These are phyloP conservation scores for Exophiala aquamarina DNA, from an alignment of 2,329 filamentous ascomycete genomes.

Conservation along the genomic window DNA sequence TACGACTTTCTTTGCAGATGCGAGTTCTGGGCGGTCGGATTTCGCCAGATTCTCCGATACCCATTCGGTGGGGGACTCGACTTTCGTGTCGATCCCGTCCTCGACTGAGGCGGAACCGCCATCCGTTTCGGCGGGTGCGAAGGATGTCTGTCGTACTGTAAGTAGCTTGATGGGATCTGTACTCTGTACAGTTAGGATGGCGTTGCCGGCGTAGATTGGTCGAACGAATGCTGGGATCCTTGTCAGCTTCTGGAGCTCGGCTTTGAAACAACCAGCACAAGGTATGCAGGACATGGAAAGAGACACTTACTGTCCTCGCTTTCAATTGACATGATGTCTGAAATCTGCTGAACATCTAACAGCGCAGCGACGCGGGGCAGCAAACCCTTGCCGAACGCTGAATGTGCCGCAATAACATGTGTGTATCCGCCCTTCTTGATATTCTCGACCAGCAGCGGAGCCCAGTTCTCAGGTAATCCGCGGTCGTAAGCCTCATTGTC, in stretches of 20 bases:
- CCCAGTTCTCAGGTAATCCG: slow-evolving; percentile 91
- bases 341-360: slow-evolving; percentile 89
- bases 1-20: slow-evolving; percentile 84
- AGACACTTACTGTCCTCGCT: slow-evolving; percentile 71
- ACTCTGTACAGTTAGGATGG: slow-evolving; percentile 93
- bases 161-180: slow-evolving; percentile 82
- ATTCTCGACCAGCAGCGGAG: slow-evolving; percentile 90
- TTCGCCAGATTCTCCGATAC: slow-evolving; percentile 89
- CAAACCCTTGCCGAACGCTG: slow-evolving; percentile 93
- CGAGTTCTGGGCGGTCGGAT: slow-evolving; percentile 89
- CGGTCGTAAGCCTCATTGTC: slow-evolving; percentile 91
- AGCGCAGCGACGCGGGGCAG: slow-evolving; percentile 89
- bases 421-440: slow-evolving; percentile 95
- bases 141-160: slow-evolving; percentile 90
- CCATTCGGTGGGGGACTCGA: slow-evolving; percentile 75
- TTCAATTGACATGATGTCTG: slow-evolving; percentile 84
- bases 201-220: slow-evolving; percentile 96
- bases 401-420: slow-evolving; percentile 86
- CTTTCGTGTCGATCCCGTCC: slow-evolving; percentile 81
- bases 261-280: too few relatives aligned
- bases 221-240: slow-evolving; percentile 87
- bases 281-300: too few relatives aligned
- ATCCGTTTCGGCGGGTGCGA: slow-evolving; percentile 68
- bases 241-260: too few relatives aligned
- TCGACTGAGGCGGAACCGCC: slow-evolving; percentile 75